phyloP scores from a whole-genome alignment of 2,329 filamentous ascomycete genomes.

The Aspergillus quadricinctus region DNA sequence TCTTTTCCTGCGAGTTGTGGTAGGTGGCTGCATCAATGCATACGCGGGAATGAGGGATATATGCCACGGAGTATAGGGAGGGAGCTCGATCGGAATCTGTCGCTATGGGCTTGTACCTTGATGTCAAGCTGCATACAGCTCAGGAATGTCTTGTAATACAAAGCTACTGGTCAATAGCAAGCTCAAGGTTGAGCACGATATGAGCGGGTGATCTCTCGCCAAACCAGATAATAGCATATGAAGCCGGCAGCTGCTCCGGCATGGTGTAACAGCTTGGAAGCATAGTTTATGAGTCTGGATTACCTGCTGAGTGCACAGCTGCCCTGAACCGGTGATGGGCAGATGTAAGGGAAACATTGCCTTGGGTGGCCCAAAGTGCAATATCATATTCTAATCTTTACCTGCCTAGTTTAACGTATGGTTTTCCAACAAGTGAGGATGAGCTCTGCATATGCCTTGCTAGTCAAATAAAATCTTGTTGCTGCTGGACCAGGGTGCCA shows the following conservation, averaged over 20 bases:
- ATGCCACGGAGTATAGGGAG: background rate
- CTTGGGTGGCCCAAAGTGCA: background rate
- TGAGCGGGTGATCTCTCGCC: conserved; percentile 10
- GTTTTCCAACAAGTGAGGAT: background rate
- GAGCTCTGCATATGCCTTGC: background rate
- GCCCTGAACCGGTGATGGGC: conserved; percentile 2
- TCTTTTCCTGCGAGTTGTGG: conserved; percentile 5
- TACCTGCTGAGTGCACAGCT: background rate
- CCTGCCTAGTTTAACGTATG: background rate
- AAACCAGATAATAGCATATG: conserved; percentile 4
- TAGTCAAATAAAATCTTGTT: background rate
- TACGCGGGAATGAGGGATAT: background rate
- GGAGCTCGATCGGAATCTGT: background rate
- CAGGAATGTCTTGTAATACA: background rate
- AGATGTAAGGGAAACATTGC: background rate
- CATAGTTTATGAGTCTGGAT: background rate
- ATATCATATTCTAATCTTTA: background rate
- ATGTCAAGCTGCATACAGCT: background rate
- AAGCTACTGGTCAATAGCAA: background rate
- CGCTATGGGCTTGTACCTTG: background rate
- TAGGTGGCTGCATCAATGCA: background rate
- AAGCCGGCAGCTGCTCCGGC: conserved; percentile 3
- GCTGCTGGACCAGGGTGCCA: background rate
- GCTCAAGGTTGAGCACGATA: background rate
- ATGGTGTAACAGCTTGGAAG: background rate